Evolutionary conservation across 2,329 filamentous ascomycete genomes (phyloP), one percentile per base, ranked within the genome.

Genomic region (Alternaria ethzedia): DNA sequence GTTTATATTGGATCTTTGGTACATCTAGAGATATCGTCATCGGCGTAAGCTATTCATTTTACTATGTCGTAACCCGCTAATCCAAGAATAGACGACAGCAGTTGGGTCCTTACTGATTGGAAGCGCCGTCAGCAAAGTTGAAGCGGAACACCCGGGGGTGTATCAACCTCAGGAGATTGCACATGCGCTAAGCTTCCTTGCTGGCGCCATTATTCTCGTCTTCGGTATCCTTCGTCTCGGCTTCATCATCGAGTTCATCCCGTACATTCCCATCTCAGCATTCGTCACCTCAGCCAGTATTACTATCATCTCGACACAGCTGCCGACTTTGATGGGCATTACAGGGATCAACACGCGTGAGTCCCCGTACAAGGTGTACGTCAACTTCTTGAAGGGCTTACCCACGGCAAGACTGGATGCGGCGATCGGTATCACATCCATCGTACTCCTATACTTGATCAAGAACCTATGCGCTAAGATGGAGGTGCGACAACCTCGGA

Each of bases 1-100:
- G 97, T 66, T 85, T 97, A 63, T 98, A 98, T 81, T 97, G 94
- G 94, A 91, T 97, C 77, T 97, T 97, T 76, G 95, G 94, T 12
- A 98, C 95, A 0, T 97, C 94, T 2, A 97, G 97, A 79, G 95
- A 98, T 78, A 97, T 98, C 73, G 97, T 95, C 13, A 97, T 97
- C 59, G 94, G 94, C 15, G 91, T 92, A 85, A 82, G 90, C 86
- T 25, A 23, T 26, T 3, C 15, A 2, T 28, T n/a, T 12, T 6
- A n/a, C 32, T 30, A 5, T 21, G 20, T 49, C 28, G 54, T n/a
- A 20, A 6, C 1, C n/a, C n/a, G 59, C 50, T 63, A 67, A 59
- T 59, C 56, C 23, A 25, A 25, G 4, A 44, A 21, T 67, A 93
- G 90, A 94, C 94, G 20, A 96, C 97, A 47, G 96, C 95, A 32